Conservation (phyloP, 441 rosid genomes). For the Adansonia grandidieri region DNA sequence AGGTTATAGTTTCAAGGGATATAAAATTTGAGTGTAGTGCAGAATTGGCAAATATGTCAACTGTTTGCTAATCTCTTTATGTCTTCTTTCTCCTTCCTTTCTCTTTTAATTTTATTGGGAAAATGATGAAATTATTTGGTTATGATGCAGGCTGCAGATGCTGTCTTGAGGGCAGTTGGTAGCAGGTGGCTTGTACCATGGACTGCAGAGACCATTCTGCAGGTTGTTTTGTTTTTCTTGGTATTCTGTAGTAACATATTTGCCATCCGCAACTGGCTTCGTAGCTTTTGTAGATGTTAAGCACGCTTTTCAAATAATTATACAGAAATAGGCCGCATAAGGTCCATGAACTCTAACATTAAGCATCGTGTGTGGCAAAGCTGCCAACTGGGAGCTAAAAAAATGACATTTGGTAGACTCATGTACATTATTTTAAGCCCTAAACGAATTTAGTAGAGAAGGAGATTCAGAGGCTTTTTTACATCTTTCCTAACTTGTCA, state of each 20-base stretch:
- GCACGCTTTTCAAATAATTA: background rate
- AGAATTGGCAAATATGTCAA: background rate
- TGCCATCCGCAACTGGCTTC: background rate
- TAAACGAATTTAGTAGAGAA: background rate
- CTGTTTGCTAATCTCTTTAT: background rate
- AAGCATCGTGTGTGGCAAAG: background rate
- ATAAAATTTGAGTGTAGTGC: background rate
- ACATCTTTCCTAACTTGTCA: background rate
- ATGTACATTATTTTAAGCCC: background rate
- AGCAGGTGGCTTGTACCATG: slow-evolving; percentile 92
- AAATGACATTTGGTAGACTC: slow-evolving; percentile 1
- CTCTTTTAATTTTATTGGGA: background rate
- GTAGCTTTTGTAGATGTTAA: background rate
- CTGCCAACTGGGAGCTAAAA: background rate
- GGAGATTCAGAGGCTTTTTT: background rate
- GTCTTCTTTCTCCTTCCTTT: background rate
- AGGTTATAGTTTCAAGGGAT: background rate
- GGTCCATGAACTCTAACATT: background rate
- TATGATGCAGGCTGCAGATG: slow-evolving; percentile 67
- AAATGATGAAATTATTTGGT: slow-evolving; percentile 18
- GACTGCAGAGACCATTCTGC: slow-evolving; percentile 88
- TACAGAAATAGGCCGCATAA: background rate
- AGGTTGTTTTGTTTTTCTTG: slow-evolving; percentile 47
- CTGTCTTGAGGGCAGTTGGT: slow-evolving; percentile 59
- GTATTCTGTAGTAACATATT: background rate